A percentile compares a stretch with the other conserved stretches of the same genome.
Conservation (phyloP, 805 yeast species). For the Metschnikowia amazonensis region DNA sequence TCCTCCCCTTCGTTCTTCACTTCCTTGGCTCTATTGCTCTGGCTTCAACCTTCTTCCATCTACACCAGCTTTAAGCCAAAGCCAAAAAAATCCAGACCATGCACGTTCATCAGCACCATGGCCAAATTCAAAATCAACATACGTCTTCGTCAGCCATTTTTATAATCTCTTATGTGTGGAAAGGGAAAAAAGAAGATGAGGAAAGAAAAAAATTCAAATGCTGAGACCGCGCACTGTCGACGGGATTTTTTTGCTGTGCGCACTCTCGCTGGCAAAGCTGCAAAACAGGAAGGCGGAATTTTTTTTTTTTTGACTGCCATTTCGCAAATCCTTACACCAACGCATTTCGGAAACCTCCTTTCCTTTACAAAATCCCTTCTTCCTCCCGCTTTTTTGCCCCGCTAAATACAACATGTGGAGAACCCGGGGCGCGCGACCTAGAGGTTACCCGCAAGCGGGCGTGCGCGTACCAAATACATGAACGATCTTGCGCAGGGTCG, state of each 20-base stretch:
- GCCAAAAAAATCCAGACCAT: neutral
- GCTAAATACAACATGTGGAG: neutral
- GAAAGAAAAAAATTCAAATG: constrained; percentile 17
- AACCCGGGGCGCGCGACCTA: constrained; percentile 1
- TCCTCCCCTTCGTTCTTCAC: no score
- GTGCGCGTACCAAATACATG: neutral
- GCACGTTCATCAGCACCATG: no score
- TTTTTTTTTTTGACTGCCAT: neutral
- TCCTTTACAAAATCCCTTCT: no score
- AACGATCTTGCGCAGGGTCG: no score
- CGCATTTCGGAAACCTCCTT: no score
- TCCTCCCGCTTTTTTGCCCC: no score
- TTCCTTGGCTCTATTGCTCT: no score
- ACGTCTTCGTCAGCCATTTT: constrained; percentile 43
- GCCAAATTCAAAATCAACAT: constrained; percentile 23
- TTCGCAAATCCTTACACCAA: no score
- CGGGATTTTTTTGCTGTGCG: constrained; percentile 12
- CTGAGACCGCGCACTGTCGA: constrained; percentile 17
- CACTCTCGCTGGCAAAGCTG: constrained; percentile 3
- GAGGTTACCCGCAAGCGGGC: constrained; percentile 3
- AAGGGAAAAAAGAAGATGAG: constrained; percentile 18
- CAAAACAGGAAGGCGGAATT: neutral
- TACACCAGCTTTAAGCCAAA: no score
- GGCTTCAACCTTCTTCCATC: no score
- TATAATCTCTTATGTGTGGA: constrained; percentile 17